Base-by-base conservation (phyloP, 345 rosid genomes). In the Laguncularia racemosa region DNA sequence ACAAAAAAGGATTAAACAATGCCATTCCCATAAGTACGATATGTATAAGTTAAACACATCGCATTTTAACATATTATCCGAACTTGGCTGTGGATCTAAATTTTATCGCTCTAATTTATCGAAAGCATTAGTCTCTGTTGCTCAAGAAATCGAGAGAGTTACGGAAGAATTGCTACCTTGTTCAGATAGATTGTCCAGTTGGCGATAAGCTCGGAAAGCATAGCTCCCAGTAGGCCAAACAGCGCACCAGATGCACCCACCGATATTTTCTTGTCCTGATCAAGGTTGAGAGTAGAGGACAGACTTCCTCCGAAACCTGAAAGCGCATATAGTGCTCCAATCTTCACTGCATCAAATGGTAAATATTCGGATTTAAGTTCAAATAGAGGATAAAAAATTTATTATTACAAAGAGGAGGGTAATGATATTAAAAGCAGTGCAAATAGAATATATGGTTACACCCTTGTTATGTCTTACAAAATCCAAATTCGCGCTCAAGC, bases 181-280 rank as follows among this genome's bases (percentile, higher is more conserved):
- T 88, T 84, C 38, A 67, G 72, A 52, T 95, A 95, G 57, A 81
- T 88, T 20, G 96, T 71, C 99, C 99, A 95, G 74, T 95, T 90
- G 10, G 87, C 84, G 58, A 95, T 75, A 46, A 90, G 85, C 78
- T 95, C 99, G 5, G 99, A 85, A 53, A 95, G 80, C 99, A 95
- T 95, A 13, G 93, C 90, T 53, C 97, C 99, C n/a, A 95, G 73
- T 71, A 95, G 78, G 46, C 99, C 97, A 50, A 95, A 95, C 53
- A 90, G 80, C 4, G 97, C 95, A 7, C 99, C 99, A 0, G 99
- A 95, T 52, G 97, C 99, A 52, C 99, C 96, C 0, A 95, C 99
- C 0, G 99, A 95, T 58, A 90, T 73, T 21, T 64, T 63, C 46
- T 49, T 50, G 53, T 50, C 64, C 23, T 26, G 13, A 0, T 40